Evolutionary conservation across 768 basidiomycete species (phyloP).

Genomic region (Rhodosporidiobolus odoratus): DNA sequence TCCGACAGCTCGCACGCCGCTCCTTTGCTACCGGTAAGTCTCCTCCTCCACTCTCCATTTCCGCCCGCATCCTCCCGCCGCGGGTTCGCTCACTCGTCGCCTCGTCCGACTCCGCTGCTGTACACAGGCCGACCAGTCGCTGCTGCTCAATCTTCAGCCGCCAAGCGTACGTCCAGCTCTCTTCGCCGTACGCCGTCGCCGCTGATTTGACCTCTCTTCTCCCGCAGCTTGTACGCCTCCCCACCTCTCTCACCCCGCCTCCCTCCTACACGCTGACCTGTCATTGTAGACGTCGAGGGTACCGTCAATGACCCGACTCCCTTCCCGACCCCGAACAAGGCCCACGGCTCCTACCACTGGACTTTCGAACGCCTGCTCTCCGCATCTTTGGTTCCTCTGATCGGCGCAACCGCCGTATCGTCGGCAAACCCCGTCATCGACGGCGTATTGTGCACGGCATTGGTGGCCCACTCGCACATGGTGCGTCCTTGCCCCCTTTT

Average conservation of each 20-base stretch:
- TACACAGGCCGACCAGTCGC: slow-evolving; percentile 25
- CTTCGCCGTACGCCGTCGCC: background rate
- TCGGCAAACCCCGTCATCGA: slow-evolving; percentile 80
- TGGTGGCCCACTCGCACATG: slow-evolving; percentile 93
- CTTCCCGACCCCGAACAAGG: slow-evolving; percentile 62
- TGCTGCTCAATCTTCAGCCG: slow-evolving; percentile 10
- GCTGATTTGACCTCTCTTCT: background rate
- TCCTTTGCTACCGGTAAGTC: slow-evolving; percentile 5
- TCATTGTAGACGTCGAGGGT: slow-evolving; percentile 55
- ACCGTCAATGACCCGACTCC: slow-evolving; percentile 91
- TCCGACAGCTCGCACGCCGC: slow-evolving; percentile 17
- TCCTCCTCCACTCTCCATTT: background rate
- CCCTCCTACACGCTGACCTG: too few species aligned
- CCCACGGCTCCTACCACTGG: slow-evolving; percentile 85
- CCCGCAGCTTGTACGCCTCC: slow-evolving; percentile 14
- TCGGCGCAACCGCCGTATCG: slow-evolving; percentile 76
- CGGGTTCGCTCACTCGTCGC: background rate
- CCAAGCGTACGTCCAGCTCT: slow-evolving; percentile 17
- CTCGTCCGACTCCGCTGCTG: too few species aligned
- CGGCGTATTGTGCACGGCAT: slow-evolving; percentile 74
- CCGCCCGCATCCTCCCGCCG: background rate
- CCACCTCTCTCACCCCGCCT: background rate
- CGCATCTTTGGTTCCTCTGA: slow-evolving; percentile 79
- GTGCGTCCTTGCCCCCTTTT: slow-evolving; percentile 53
- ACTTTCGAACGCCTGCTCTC: slow-evolving; percentile 89